These are phyloP conservation scores for Vitis hybrid DNA, from an alignment of 177 flowering plant genomes.

Conservation along the genomic window DNA sequence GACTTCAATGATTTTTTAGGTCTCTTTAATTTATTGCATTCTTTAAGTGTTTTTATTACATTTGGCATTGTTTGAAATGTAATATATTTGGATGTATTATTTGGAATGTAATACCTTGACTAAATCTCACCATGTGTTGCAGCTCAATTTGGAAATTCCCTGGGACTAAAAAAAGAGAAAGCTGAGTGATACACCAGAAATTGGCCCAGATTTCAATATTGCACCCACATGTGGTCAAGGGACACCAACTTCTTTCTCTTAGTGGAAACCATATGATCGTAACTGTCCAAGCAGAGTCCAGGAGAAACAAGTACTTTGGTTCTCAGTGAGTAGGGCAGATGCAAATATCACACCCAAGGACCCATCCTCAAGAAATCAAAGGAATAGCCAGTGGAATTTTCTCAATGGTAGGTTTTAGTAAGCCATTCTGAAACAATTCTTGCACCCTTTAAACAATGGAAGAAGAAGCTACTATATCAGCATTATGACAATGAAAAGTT, in stretches of 20 bases:
- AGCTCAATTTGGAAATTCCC: conserved; percentile 20
- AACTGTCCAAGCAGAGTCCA: neutral
- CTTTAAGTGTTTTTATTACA: no score
- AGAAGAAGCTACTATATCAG: neutral
- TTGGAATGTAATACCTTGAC: no score
- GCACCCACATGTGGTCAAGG: no score
- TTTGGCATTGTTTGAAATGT: no score
- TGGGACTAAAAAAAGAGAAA: conserved; percentile 18
- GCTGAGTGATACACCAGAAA: conserved; percentile 1
- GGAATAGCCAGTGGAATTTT: conserved; percentile 14
- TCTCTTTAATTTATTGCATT: no score
- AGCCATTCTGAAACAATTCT: neutral
- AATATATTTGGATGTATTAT: no score
- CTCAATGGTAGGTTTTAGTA: conserved; percentile 3
- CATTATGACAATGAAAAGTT: neutral
- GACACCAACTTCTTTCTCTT: no score
- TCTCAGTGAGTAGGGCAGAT: conserved; percentile 1
- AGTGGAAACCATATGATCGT: neutral
- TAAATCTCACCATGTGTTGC: neutral
- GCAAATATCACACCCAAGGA: neutral
- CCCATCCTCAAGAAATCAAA: conserved; percentile 14
- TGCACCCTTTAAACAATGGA: conserved; percentile 5
- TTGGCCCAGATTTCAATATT: neutral
- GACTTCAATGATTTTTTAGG: no score
- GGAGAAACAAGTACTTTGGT: neutral